phyloP scores from a whole-genome alignment of 202 grass and related monocot genomes.

The Cymbopogon flexuosus region DNA sequence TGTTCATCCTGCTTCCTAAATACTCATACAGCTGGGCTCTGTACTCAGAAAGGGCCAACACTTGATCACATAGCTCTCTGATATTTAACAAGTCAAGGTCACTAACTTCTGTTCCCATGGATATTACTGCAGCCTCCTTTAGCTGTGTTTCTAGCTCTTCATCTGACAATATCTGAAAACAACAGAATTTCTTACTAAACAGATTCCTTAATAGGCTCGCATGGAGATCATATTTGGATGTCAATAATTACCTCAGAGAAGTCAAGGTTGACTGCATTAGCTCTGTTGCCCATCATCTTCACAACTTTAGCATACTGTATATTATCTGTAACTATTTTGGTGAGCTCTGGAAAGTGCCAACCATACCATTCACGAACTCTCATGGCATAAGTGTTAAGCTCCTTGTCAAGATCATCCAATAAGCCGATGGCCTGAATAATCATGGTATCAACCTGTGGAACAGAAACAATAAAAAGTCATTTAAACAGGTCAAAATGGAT shows the following conservation, averaged over 20 bases:
- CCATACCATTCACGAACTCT: slow-evolving; percentile 97
- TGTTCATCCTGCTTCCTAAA: slow-evolving; percentile 78
- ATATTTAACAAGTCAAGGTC: slow-evolving; percentile 83
- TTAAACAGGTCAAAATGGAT: neutral
- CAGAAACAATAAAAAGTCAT: slow-evolving; percentile 6
- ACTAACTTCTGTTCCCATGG: slow-evolving; percentile 97
- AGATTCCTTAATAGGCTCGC: neutral
- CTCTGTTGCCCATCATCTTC: slow-evolving; percentile 70
- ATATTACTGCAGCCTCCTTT: slow-evolving; percentile 80
- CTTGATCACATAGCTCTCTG: slow-evolving; percentile 80
- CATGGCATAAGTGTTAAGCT: slow-evolving; percentile 90
- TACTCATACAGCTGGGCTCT: slow-evolving; percentile 82
- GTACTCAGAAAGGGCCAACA: slow-evolving; percentile 87
- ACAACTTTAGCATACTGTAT: slow-evolving; percentile 79
- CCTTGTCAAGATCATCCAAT: slow-evolving; percentile 89
- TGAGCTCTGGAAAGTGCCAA: slow-evolving; percentile 92
- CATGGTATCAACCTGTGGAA: slow-evolving; percentile 82
- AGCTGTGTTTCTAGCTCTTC: slow-evolving; percentile 68
- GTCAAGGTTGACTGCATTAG: slow-evolving; percentile 22
- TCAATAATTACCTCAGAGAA: neutral
- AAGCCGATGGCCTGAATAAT: slow-evolving; percentile 95
- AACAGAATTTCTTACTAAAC: neutral
- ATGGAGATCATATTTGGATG: neutral
- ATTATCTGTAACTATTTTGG: slow-evolving; percentile 86
- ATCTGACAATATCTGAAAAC: slow-evolving; percentile 53